Evolutionary conservation across 1,284 basidiomycete species (phyloP).

Genomic region (Naganishia sp.): DNA sequence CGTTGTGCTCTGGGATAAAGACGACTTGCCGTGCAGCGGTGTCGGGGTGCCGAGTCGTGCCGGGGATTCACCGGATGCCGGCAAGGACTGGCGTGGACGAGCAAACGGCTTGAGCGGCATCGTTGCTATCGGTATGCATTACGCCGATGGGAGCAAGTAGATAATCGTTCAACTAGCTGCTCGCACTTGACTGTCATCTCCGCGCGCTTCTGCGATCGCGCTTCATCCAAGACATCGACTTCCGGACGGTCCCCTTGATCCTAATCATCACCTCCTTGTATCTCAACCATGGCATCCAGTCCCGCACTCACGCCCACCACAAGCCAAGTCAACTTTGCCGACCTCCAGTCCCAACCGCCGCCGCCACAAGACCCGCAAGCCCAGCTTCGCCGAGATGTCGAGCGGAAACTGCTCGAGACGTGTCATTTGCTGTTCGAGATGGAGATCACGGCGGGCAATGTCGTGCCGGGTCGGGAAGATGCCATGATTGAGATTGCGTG

Average conservation of each 20-base stretch:
- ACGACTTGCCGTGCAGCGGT: constrained; percentile 18
- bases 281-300: constrained; percentile 23
- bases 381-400: constrained; percentile 12
- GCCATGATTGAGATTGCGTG: constrained; percentile 25
- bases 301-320: constrained; percentile 16
- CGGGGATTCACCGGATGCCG: constrained; percentile 6
- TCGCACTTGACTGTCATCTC: not conserved
- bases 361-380: constrained; percentile 13
- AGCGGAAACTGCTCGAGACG: constrained; percentile 21
- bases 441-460: constrained; percentile 24
- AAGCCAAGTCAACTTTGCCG: constrained; percentile 15
- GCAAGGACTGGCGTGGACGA: constrained; percentile 16
- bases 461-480: constrained; percentile 15
- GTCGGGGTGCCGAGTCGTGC: constrained; percentile 12
- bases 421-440: constrained; percentile 27
- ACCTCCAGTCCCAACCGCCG: not conserved
- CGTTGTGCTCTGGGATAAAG: constrained; percentile 16
- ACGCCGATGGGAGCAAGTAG: not conserved
- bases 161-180: constrained; percentile 14
- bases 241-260: not conserved
- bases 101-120: constrained; percentile 30
- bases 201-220: not conserved
- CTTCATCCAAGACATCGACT: not conserved
- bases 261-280: not conserved
- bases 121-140: not conserved